These are phyloP conservation scores for Echites panduratus DNA, from an alignment of 257 asterid genomes.

Conservation along the genomic window DNA sequence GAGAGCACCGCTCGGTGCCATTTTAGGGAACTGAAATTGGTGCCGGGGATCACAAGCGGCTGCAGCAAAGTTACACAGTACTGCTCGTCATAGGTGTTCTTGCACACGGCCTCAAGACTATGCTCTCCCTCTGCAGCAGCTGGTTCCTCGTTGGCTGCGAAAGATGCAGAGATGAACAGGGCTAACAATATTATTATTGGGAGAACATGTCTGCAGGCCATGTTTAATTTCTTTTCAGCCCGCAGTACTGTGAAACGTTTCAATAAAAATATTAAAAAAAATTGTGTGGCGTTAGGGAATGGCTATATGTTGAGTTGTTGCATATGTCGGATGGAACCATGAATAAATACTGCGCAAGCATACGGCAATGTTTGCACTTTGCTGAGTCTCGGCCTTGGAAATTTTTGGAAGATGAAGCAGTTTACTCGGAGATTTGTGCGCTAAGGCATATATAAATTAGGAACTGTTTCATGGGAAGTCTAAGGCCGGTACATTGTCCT, in stretches of 20 bases:
- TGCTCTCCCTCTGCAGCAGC: no score
- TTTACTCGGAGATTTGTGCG: not conserved
- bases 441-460: no score
- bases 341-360: not conserved
- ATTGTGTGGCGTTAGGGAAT: not conserved
- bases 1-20: slow-evolving; percentile 17
- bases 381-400: not conserved
- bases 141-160: not conserved
- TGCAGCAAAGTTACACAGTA: slow-evolving; percentile 6
- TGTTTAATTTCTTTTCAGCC: not conserved
- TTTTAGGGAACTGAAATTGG: slow-evolving; percentile 9
- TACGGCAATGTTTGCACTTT: no score
- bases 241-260: not conserved
- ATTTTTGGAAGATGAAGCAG: not conserved
- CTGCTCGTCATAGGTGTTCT: not conserved
- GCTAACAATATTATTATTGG: not conserved
- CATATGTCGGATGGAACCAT: no score
- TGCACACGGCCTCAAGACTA: slow-evolving; percentile 7
- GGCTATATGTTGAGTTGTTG: not conserved
- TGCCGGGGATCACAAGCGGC: slow-evolving; percentile 4
- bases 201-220: not conserved
- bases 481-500: no score
- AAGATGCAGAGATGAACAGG: slow-evolving; percentile 11
- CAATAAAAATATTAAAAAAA: not conserved
- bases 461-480: no score